These are phyloP conservation scores for Crepidotus variabilis DNA, from an alignment of 768 basidiomycete species.

Conservation along the genomic window DNA sequence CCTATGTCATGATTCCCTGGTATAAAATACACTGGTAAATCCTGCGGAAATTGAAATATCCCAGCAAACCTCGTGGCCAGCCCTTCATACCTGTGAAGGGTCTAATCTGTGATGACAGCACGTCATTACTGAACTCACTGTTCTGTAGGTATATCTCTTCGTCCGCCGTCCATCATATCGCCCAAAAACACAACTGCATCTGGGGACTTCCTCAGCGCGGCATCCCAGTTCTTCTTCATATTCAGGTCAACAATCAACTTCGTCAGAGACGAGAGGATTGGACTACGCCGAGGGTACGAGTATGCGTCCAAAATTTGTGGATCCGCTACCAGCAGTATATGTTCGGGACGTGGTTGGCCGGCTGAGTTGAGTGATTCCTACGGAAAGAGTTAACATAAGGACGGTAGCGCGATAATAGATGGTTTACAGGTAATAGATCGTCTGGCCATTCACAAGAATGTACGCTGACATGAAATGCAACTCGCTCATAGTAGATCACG, in stretches of 20 bases:
- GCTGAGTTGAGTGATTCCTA: conserved; percentile 9
- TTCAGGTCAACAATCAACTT: conserved; percentile 76
- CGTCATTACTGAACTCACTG: conserved; percentile 50
- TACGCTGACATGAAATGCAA: conserved; percentile 47
- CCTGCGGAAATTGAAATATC: conserved; percentile 55
- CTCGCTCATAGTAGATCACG: conserved; percentile 70
- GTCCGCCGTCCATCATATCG: conserved; percentile 89
- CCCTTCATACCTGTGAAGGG: conserved; percentile 56
- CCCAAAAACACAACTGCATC: conserved; percentile 82
- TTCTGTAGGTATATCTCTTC: conserved; percentile 53
- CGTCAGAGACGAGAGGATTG: conserved; percentile 53
- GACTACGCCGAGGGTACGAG: conserved; percentile 63
- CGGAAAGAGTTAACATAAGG: too few relatives aligned
- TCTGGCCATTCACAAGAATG: conserved; percentile 63
- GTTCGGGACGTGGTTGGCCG: conserved; percentile 28
- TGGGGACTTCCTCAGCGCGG: conserved; percentile 53
- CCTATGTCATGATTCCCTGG: conserved; percentile 93
- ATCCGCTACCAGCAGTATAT: conserved; percentile 82
- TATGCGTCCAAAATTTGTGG: conserved; percentile 79
- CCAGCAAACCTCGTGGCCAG: conserved; percentile 66
- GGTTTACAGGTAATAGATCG: conserved; percentile 25
- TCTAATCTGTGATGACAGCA: too few relatives aligned
- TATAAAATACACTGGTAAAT: conserved; percentile 61
- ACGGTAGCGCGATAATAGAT: background rate
- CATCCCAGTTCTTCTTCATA: conserved; percentile 81